Conservation (phyloP, 352 stramenopile species). For the Pythium brassicae region DNA sequence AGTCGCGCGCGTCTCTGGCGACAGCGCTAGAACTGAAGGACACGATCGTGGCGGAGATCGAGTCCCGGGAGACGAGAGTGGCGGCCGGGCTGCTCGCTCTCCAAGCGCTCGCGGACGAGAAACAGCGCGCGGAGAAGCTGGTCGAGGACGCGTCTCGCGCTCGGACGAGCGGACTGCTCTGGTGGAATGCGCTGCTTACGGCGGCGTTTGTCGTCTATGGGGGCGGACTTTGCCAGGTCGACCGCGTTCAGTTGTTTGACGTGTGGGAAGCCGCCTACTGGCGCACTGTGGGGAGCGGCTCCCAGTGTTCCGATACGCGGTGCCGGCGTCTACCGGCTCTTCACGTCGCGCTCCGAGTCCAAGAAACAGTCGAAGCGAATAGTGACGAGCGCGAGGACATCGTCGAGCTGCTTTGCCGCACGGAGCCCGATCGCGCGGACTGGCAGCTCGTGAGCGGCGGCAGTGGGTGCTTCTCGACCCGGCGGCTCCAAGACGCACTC, state of each 20-base stretch:
- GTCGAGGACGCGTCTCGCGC: constrained; percentile 15
- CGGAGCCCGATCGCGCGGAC: not conserved
- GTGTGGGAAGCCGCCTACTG: constrained; percentile 13
- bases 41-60: constrained; percentile 30
- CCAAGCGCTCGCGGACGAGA: constrained; percentile 34
- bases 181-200: constrained; percentile 53
- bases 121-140: constrained; percentile 13
- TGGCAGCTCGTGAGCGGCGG: constrained; percentile 27
- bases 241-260: constrained; percentile 18
- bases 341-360: constrained; percentile 10
- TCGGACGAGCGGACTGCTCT: constrained; percentile 20
- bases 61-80: constrained; percentile 20
- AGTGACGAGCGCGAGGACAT: not conserved
- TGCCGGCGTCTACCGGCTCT: constrained; percentile 21
- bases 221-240: constrained; percentile 9
- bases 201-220: constrained; percentile 39
- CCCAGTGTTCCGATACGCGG: not conserved
- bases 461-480: constrained; percentile 34
- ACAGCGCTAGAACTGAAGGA: constrained; percentile 21
- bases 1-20: constrained; percentile 23
- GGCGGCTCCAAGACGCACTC: constrained; percentile 36
- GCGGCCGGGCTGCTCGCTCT: constrained; percentile 30
- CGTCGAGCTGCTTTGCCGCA: constrained; percentile 2
- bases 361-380: constrained; percentile 1
- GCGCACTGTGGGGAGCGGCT: not conserved